These are phyloP conservation scores for Talinum fruticosum DNA, from an alignment of 148 eudicot species.

Conservation along the genomic window DNA sequence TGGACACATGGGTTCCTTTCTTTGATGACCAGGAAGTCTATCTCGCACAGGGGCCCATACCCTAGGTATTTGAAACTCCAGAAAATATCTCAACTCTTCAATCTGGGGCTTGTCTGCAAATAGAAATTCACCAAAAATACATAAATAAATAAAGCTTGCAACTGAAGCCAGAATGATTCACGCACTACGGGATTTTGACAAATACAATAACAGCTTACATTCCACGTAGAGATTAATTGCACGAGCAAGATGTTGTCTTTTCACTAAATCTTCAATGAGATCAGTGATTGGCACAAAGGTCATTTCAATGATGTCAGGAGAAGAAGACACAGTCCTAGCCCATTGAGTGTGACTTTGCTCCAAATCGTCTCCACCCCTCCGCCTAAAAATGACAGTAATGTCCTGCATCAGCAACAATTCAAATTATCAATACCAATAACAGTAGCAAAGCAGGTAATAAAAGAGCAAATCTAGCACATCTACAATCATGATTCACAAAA, in stretches of 20 bases:
- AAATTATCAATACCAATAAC: slow-evolving; percentile 5
- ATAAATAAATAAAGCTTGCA: no score
- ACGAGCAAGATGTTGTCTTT: slow-evolving; percentile 67
- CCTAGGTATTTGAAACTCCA: slow-evolving; percentile 81
- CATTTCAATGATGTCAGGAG: slow-evolving; percentile 89
- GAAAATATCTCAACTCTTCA: slow-evolving; percentile 86
- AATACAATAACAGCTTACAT: slow-evolving; percentile 45
- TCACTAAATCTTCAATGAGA: slow-evolving; percentile 65
- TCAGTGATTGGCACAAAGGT: slow-evolving; percentile 62
- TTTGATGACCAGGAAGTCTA: slow-evolving; percentile 62
- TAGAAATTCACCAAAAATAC: slow-evolving; percentile 18
- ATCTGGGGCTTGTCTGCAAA: slow-evolving; percentile 86
- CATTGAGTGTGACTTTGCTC: slow-evolving; percentile 82
- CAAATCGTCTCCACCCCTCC: slow-evolving; percentile 97
- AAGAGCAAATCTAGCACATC: not conserved
- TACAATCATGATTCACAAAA: not conserved
- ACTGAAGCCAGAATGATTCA: not conserved
- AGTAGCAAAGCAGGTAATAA: not conserved
- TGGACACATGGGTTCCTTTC: slow-evolving; percentile 96
- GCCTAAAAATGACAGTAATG: slow-evolving; percentile 87
- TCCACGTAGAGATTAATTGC: slow-evolving; percentile 81
- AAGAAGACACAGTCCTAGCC: slow-evolving; percentile 65
- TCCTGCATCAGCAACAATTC: slow-evolving; percentile 61
- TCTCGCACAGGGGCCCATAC: slow-evolving; percentile 84
- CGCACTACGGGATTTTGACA: not conserved